Conservation (phyloP, 2,329 filamentous ascomycete genomes). For the Colletotrichum noveboracense region DNA sequence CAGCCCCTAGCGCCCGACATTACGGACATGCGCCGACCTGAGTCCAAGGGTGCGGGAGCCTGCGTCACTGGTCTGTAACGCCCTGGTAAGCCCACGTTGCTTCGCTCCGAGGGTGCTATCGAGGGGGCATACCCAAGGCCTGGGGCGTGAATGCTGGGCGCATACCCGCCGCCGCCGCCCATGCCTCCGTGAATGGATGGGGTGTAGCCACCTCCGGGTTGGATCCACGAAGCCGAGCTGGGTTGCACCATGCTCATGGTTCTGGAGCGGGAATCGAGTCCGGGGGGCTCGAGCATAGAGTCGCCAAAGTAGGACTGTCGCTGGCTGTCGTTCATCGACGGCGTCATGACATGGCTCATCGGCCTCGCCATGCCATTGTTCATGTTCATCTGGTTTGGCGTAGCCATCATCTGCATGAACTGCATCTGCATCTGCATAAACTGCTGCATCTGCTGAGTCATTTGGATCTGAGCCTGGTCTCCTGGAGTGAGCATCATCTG, state of each 20-base stretch:
- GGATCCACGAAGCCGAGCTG: constrained; percentile 63
- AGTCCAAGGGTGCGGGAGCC: constrained; percentile 36
- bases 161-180: constrained; percentile 41
- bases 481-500: constrained; percentile 61
- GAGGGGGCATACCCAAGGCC: constrained; percentile 79
- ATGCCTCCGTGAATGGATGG: constrained; percentile 48
- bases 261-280: constrained; percentile 56
- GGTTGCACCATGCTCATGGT: constrained; percentile 88
- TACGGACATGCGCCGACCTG: constrained; percentile 34
- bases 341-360: constrained; percentile 44
- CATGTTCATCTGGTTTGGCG: constrained; percentile 36
- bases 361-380: constrained; percentile 31
- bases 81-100: constrained; percentile 87
- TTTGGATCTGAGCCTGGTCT: constrained; percentile 78
- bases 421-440: constrained; percentile 97
- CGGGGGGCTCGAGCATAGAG: constrained; percentile 48
- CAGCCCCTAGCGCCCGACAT: constrained; percentile 46
- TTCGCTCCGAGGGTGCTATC: constrained; percentile 94
- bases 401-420: constrained; percentile 84
- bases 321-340: constrained; percentile 47
- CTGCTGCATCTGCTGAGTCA: constrained; percentile 83
- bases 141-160: constrained; percentile 56
- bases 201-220: constrained; percentile 49
- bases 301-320: constrained; percentile 55
- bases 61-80: constrained; percentile 91